Conservation (phyloP, 139 green algal genomes). For the Tetraselmis chui region DNA sequence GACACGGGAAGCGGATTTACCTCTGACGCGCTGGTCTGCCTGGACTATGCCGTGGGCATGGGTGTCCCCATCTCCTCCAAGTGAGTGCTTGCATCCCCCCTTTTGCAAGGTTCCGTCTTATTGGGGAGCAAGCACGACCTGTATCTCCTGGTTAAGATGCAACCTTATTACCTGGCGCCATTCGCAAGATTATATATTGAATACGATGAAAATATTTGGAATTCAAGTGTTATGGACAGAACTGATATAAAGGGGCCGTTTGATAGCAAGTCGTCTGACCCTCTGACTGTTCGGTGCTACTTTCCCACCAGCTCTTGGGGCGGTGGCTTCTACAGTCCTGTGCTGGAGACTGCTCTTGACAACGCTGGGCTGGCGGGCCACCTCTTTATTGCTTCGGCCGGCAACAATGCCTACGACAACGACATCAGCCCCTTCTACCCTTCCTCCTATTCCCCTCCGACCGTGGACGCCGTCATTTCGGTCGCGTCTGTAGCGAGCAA, state of each 20-base stretch:
- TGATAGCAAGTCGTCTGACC: neutral
- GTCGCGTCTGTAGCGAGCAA: neutral
- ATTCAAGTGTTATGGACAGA: neutral
- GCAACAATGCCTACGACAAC: slow-evolving; percentile 1
- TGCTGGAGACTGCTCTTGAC: neutral
- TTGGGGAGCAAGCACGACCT: neutral
- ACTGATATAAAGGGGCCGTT: neutral
- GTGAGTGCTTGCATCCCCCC: neutral
- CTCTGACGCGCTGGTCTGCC: neutral
- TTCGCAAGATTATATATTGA: neutral
- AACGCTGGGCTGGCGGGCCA: neutral
- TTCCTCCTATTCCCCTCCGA: neutral
- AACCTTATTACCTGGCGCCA: neutral
- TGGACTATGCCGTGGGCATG: neutral
- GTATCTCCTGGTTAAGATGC: neutral
- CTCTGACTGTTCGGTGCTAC: neutral
- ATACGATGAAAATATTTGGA: neutral
- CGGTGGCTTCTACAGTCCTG: neutral
- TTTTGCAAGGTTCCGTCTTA: neutral
- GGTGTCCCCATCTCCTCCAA: neutral
- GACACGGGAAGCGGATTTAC: neutral
- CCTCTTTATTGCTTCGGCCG: neutral
- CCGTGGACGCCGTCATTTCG: neutral
- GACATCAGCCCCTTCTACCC: slow-evolving; percentile 5
- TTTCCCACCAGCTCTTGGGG: neutral